Evolutionary conservation across 345 rosid species (phyloP), one percentile per base, ranked within the genome.

Genomic region (Dipteronia dyeriana): DNA sequence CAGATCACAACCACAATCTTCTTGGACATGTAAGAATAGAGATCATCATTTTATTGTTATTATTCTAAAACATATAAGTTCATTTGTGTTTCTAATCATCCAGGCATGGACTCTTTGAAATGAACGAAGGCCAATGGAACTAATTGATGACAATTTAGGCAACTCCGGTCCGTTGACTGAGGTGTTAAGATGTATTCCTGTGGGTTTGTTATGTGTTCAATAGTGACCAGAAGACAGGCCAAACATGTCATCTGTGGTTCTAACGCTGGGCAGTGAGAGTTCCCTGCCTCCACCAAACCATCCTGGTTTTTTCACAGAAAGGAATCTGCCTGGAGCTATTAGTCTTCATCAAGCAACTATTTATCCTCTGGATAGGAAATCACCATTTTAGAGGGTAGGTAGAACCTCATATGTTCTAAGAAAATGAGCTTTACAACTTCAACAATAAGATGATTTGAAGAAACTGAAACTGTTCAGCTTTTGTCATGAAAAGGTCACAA

Each of bases 141-240:
- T 78, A 23, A 54, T 78, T 4, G 75, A 54, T 17, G 56, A 64
- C 63, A 26, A 66, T 14, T 25, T 67, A 20, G 31, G 8, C n/a
- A 79, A 68, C 12, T 80, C 73, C 0, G 16, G 71, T 39, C 20
- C 23, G 7, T 6, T 26, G 9, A 7, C 54, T 3, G 74, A 76
- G 39, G 75, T 54, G 23, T 65, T 80, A 47, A 56, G 84, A 23
- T 75, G 78, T 3, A 79, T 84, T 63, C 82, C 75, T 43, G 69
- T 81, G 57, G 84, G 82, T 25, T 69, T 81, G 25, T 41, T 81
- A 11, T 80, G 84, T 8, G 82, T 75, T 47, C 84, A 84, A 29
- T 72, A 75, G 41, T 73, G 73, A 43, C 84, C 82, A 0, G 82
- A 84, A 26, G 82, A 80, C 62, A 59, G 82, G 69, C 84, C 86